Conservation (phyloP, 2,329 filamentous ascomycete species). For the Aspergillus pseudonomiae region DNA sequence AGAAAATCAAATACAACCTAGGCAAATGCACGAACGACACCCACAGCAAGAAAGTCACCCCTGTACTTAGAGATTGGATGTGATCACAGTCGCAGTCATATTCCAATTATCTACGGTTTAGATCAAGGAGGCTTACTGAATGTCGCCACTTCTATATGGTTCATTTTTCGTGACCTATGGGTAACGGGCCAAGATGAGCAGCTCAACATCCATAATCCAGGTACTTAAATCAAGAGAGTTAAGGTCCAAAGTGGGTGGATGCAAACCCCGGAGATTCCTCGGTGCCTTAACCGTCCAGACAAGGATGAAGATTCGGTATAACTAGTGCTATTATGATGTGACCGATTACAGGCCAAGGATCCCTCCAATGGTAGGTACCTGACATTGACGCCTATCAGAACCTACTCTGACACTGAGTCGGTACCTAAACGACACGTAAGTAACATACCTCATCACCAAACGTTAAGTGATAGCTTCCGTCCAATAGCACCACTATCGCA, state of each 20-base stretch:
- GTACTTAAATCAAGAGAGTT: background rate
- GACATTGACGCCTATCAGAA: background rate
- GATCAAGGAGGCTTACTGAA: background rate
- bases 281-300: background rate
- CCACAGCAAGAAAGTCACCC: background rate
- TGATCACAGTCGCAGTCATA: background rate
- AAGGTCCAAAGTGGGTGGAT: background rate
- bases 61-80: background rate
- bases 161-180: background rate
- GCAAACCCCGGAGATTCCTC: background rate
- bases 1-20: background rate
- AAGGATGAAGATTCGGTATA: constrained; percentile 1
- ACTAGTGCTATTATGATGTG: background rate
- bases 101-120: background rate
- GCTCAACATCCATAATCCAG: background rate
- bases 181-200: background rate
- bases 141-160: background rate
- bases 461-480: background rate
- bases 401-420: background rate
- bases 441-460: background rate
- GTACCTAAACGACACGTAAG: constrained; percentile 3
- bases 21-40: background rate
- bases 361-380: background rate
- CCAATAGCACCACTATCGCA: background rate
- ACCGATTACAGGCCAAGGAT: background rate